Base-by-base conservation (phyloP, 768 basidiomycete species). In the Phylloporus rhodoxanthus region DNA sequence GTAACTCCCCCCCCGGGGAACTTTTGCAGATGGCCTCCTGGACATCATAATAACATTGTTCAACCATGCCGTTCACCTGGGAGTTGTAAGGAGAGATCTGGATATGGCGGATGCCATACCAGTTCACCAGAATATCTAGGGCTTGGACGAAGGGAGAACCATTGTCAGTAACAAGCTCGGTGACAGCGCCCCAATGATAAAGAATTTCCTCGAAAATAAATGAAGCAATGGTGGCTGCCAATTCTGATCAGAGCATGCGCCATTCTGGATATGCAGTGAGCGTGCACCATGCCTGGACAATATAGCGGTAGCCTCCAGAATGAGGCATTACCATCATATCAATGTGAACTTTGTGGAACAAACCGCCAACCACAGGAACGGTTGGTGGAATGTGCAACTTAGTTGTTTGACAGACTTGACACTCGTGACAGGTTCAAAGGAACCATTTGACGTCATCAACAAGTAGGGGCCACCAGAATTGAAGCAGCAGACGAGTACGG, bases 181-280 rank as follows among this genome's bases (percentile, higher is more conserved):
- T 6, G n/a, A n/a, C n/a, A n/a, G n/a, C n/a, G n/a, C n/a, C n/a
- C n/a, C n/a, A n/a, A n/a, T n/a, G n/a, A n/a, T n/a, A n/a, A n/a
- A n/a, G n/a, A n/a, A n/a, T n/a, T n/a, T n/a, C n/a, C n/a, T n/a
- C n/a, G 7, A 25, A 61, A 0, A 66, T 48, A 26, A 59, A 66
- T 2, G 29, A 2, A 0, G 47, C 47, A 1, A 67, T 20, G 2
- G 45, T 28, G 0, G 28, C 5, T 0, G 25, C 49, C 0, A 46
- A 64, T n/a, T 67, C 56, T 0, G 64, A 62, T 13, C 62, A 43
- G 1, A 64, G 48, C 67, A 71, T 70, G n/a, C n/a, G n/a, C n/a
- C n/a, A n/a, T n/a, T n/a, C n/a, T n/a, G n/a, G n/a, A n/a, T n/a
- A n/a, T n/a, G n/a, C n/a, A n/a, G n/a, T n/a, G n/a, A n/a, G n/a